Base-by-base conservation (phyloP, 768 basidiomycete species). In the Phanerodontia chrysosporium region DNA sequence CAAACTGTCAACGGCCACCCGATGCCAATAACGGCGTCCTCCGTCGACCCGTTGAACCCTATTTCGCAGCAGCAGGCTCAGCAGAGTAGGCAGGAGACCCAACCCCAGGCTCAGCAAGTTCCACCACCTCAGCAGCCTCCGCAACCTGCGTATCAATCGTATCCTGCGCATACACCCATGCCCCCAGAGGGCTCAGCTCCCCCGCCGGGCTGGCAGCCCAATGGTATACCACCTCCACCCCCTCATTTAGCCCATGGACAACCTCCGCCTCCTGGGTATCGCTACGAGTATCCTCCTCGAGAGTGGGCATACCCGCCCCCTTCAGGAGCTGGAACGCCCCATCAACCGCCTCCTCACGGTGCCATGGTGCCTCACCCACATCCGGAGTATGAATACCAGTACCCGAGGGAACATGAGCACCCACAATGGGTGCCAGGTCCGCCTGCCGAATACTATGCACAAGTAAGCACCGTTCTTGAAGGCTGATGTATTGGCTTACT, bases 161-260 rank as follows among this genome's bases (percentile, higher is more conserved):
- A 67, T 62, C 64, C 70, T n/a, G 28, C 42, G 10, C 67, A 74
- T 30, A 71, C 76, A 22, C 67, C 78, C 30, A 74, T 83, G 63
- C 81, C 78, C 44, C 73, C 76, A 9, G 71, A 79, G 14, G 70
- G 80, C 14, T 71, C 80, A 28, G 78, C 76, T 2, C 78, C 83
- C 8, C 80, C 84, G 5, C 86, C 83, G 59, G 75, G 84, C 18
- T 89, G 89, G 87, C 86, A 87, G 65, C 76, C 84, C 4, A 78
- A 76, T 45, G 79, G 78, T 24, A 85, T 90, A 42, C 80, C 83
- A 0, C 86, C 87, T 7, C 80, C 85, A 55, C 87, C 88, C 63
- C 82, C 85, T 0, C 87, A 81, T 59, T 18, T 63, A 6, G 61
- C 62, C 58, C 76, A 76, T 5, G 75, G 29, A 76, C 81, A 63